Evolutionary conservation across 345 rosid genomes (phyloP).

Genomic region (Noccaea caerulescens): DNA sequence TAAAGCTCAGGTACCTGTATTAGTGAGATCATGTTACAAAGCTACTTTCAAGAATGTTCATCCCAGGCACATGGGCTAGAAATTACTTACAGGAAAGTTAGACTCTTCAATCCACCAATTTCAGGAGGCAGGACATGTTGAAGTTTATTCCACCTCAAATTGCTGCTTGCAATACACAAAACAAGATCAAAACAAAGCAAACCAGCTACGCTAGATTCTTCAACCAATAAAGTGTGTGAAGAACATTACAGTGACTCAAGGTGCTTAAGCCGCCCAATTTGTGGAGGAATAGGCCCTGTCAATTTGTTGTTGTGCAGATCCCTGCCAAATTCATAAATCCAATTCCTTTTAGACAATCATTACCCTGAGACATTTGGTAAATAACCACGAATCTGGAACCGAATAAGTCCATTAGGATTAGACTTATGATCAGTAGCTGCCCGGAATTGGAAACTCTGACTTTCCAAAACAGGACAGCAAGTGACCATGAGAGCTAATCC

Average conservation of each 20-base stretch:
- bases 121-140: slow-evolving; percentile 77
- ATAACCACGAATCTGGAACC: too few species aligned
- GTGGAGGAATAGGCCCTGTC: slow-evolving; percentile 85
- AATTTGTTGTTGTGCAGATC: slow-evolving; percentile 89
- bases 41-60: not conserved
- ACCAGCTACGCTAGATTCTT: not conserved
- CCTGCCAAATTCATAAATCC: slow-evolving; percentile 45
- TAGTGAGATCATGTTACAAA: not conserved
- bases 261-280: slow-evolving; percentile 76
- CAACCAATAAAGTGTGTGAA: not conserved
- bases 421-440: too few species aligned
- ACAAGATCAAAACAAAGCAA: slow-evolving; percentile 11
- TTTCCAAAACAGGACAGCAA: too few species aligned
- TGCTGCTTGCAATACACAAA: slow-evolving; percentile 44
- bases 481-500: too few species aligned
- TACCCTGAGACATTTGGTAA: not conserved
- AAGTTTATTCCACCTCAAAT: slow-evolving; percentile 84
- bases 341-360: slow-evolving; percentile 12
- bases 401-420: too few species aligned
- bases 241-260: slow-evolving; percentile 67
- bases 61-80: not conserved
- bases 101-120: slow-evolving; percentile 72
- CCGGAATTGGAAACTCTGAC: too few species aligned
- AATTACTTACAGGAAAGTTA: slow-evolving; percentile 67
- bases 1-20: slow-evolving; percentile 73